Evolutionary conservation across 257 asterid genomes (phyloP).

Genomic region (Ligustrum vulgare): DNA sequence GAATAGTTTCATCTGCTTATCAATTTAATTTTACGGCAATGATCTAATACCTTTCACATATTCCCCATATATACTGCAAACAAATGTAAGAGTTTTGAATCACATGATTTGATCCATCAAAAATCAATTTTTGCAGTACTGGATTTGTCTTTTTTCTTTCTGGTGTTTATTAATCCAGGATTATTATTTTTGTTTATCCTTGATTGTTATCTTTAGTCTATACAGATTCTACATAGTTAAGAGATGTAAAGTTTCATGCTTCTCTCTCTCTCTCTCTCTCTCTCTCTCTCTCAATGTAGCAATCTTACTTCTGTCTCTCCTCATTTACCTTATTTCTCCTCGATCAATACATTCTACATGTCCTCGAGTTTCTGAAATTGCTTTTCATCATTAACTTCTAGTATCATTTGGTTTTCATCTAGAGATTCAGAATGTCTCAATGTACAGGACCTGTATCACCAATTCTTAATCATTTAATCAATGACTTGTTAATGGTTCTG

Average conservation of each 20-base stretch:
- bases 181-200: not conserved
- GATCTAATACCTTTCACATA: slow-evolving; percentile 8
- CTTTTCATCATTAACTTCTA: not conserved
- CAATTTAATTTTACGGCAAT: not conserved
- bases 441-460: not conserved
- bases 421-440: not conserved
- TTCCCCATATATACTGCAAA: not conserved
- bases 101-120: not conserved
- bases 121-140: not conserved
- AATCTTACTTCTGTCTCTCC: not conserved
- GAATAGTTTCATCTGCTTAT: slow-evolving; percentile 5
- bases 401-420: not conserved
- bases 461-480: not conserved
- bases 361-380: slow-evolving; percentile 13
- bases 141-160: slow-evolving; percentile 9
- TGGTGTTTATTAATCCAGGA: slow-evolving; percentile 1
- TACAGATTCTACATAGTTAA: not conserved
- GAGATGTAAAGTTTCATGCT: slow-evolving; percentile 4
- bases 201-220: slow-evolving; percentile 9
- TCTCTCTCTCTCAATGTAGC: not conserved
- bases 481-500: not conserved
- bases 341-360: slow-evolving; percentile 8
- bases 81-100: not conserved
- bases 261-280: not conserved
- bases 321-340: not conserved